Evolutionary conservation across 2,329 filamentous ascomycete genomes (phyloP).

Genomic region (Lachnellula occidentalis): DNA sequence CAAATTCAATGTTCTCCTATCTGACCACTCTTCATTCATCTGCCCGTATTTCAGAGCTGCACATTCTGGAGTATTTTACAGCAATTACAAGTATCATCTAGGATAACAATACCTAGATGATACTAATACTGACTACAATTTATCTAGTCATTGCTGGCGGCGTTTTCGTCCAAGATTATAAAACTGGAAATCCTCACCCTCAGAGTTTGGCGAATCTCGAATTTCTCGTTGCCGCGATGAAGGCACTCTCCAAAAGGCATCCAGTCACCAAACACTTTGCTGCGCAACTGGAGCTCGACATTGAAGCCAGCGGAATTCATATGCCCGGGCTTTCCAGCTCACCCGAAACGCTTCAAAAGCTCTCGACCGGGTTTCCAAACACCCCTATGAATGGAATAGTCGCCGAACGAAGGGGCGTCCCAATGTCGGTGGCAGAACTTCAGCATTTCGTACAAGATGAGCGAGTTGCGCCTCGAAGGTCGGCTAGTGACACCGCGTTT

Average conservation of each 20-base stretch:
- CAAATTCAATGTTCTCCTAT: too few relatives aligned
- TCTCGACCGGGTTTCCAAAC: neutral
- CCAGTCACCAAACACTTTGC: constrained; percentile 76
- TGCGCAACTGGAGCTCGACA: constrained; percentile 78
- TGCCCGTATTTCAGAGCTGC: too few relatives aligned
- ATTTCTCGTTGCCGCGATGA: constrained; percentile 74
- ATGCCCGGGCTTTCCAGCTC: neutral
- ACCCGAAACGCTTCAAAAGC: neutral
- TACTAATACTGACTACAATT: neutral
- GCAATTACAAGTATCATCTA: too few relatives aligned
- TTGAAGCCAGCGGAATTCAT: constrained; percentile 42
- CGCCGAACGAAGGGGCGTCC: constrained; percentile 9
- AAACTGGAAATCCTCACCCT: constrained; percentile 26
- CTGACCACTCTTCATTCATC: too few relatives aligned
- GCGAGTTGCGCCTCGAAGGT: too few relatives aligned
- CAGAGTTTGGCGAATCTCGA: constrained; percentile 50
- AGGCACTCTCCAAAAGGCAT: constrained; percentile 67
- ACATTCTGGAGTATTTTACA: too few relatives aligned
- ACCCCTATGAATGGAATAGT: constrained; percentile 15
- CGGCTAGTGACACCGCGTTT: too few relatives aligned
- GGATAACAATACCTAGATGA: too few relatives aligned
- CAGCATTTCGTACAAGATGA: too few relatives aligned
- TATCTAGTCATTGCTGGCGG: constrained; percentile 60
- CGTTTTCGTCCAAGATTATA: constrained; percentile 76
- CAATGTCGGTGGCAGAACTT: constrained; percentile 16